Base-by-base conservation (phyloP, 108 stramenopile species). In the Nitzschia palea region DNA sequence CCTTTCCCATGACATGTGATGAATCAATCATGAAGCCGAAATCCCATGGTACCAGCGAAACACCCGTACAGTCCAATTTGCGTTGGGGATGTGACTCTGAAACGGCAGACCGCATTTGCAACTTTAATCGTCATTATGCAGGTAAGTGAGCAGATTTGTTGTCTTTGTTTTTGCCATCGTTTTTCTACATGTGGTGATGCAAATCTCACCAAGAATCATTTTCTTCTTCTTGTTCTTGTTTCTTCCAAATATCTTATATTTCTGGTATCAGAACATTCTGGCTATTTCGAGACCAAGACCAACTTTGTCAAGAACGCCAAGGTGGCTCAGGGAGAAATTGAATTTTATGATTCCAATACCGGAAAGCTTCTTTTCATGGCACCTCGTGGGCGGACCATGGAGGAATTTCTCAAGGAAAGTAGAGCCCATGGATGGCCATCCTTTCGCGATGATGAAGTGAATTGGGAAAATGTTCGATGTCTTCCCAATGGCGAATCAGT, bases 291-390 rank as follows among this genome's bases (percentile, higher is more conserved):
- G 60, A 63, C 37, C 45, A 73, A 64, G 47, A 80, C 79, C 40
- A 55, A 69, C 4, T 78, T 84, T 61, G 47, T 77, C 9, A 50
- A 71, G 23, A 78, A 81, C 42, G 60, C 62, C 17, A 59, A 74
- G 58, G 40, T 40, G 10, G 71, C 79, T 18, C 45, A 69, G 15
- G 70, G 59, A 30, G 70, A 71, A 26, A 75, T 81, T 23, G 79
- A 74, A 14, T 95, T 80, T 65, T 95, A 86, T 66, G 94, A 95
- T 67, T 83, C 86, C 52, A 88, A 88, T 50, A 87, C 86, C 15
- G 90, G 88, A 14, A 85, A 87, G 37, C 79, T 71, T 6, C 61
- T 91, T 12, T 91, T 90, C 63, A 72, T 68, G 27, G 89, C 90
- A 0, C 85, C 93, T 67, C 29, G 54, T 58, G 53, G 88, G 18